Evolutionary conservation across 2,329 filamentous ascomycete genomes (phyloP).

Genomic region (Cryphonectria parasitica): DNA sequence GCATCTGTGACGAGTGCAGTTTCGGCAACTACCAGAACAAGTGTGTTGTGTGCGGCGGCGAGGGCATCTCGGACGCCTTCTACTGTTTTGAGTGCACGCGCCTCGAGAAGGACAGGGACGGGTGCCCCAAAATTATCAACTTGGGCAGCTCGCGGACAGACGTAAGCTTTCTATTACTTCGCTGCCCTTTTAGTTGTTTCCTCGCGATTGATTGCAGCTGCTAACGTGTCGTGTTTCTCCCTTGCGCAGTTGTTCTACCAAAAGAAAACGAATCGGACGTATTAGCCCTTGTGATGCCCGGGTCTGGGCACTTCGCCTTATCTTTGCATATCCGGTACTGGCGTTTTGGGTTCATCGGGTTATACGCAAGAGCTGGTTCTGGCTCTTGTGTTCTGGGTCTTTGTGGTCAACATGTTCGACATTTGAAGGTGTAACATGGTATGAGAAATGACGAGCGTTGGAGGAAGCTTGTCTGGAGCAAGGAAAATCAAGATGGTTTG

Average conservation of each 20-base stretch:
- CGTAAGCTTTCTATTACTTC: constrained; percentile 53
- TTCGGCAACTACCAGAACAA: constrained; percentile 99
- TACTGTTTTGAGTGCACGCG: constrained; percentile 99
- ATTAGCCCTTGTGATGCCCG: constrained; percentile 55
- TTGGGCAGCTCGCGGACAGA: constrained; percentile 94
- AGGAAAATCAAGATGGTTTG: neutral
- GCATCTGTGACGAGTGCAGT: constrained; percentile 98
- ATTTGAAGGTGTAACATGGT: neutral
- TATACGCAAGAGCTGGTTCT: constrained; percentile 3
- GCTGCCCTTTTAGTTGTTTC: constrained; percentile 46
- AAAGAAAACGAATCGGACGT: constrained; percentile 68
- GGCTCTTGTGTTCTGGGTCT: neutral
- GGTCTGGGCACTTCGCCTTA: constrained; percentile 46
- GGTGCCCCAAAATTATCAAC: constrained; percentile 99
- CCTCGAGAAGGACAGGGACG: constrained; percentile 94
- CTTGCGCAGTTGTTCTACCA: constrained; percentile 62
- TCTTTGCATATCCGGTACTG: constrained; percentile 23
- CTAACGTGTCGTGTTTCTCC: constrained; percentile 8
- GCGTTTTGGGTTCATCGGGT: constrained; percentile 26
- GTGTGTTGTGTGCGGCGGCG: constrained; percentile 96
- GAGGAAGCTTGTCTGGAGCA: neutral
- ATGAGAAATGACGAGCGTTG: neutral
- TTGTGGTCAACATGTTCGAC: neutral
- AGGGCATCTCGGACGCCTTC: constrained; percentile 97
- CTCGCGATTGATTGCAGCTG: neutral